Percentiles rank a stretch among this genome's conserved stretches.
Evolutionary conservation across 495 filamentous ascomycete species (phyloP).

Genomic region (Aspergillus egyptiacus): DNA sequence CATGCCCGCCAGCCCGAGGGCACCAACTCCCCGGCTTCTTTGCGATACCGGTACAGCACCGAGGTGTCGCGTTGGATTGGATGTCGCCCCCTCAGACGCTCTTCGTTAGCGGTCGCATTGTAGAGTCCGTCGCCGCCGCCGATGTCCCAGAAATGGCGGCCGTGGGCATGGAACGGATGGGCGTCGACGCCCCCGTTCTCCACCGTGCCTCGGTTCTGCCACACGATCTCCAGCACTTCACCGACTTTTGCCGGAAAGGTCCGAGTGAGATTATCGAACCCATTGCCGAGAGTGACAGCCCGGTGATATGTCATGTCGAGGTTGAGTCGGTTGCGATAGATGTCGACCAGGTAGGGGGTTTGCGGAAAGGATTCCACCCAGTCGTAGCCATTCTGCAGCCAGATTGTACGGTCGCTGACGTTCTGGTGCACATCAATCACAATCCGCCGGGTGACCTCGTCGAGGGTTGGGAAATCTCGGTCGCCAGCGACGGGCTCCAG

Average conservation of each 20-base stretch:
- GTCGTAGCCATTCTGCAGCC: conserved; percentile 39
- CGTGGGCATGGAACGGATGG: conserved; percentile 59
- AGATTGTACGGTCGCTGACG: conserved; percentile 37
- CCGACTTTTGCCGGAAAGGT: conserved; percentile 50
- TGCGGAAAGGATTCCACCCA: conserved; percentile 42
- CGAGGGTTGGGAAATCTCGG: conserved; percentile 39
- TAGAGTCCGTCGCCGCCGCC: conserved; percentile 53
- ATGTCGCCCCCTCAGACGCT: conserved; percentile 33
- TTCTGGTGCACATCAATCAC: conserved; percentile 40
- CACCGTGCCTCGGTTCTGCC: conserved; percentile 43
- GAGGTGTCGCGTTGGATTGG: conserved; percentile 51
- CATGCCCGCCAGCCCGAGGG: conserved; percentile 54
- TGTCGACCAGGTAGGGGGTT: conserved; percentile 50
- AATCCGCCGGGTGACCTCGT: conserved; percentile 50
- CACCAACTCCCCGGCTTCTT: conserved; percentile 27
- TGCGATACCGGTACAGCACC: conserved; percentile 46
- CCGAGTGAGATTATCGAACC: conserved; percentile 46
- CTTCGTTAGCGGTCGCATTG: conserved; percentile 47
- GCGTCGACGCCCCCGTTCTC: conserved; percentile 44
- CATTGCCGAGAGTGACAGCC: conserved; percentile 21
- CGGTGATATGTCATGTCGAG: conserved; percentile 33
- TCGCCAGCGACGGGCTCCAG: conserved; percentile 36
- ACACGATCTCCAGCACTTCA: conserved; percentile 58
- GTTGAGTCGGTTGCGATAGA: conserved; percentile 44
- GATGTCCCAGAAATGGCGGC: conserved; percentile 53